A percentile compares a stretch with the other conserved stretches of the same genome.
Conservation (phyloP, 2,329 filamentous ascomycete species). For the Colletotrichum costaricense region DNA sequence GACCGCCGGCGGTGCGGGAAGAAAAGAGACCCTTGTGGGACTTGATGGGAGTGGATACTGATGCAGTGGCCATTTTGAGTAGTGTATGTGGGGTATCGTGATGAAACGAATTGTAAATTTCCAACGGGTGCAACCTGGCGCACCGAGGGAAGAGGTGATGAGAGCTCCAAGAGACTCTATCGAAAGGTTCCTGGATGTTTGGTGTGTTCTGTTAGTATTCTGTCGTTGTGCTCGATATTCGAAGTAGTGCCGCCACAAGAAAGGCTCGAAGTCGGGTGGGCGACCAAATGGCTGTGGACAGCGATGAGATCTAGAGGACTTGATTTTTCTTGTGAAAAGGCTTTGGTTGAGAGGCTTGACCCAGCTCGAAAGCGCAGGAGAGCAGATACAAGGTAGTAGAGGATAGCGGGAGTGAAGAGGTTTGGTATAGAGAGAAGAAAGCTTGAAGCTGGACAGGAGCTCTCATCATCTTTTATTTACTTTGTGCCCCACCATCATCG, state of each 20-base stretch:
- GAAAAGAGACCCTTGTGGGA: slow-evolving; percentile 94
- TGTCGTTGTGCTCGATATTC: slow-evolving; percentile 58
- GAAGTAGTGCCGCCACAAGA: slow-evolving; percentile 56
- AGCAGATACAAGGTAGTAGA: slow-evolving; percentile 25
- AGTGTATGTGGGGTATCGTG: slow-evolving; percentile 43
- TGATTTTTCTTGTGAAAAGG: slow-evolving; percentile 47
- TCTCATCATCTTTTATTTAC: slow-evolving; percentile 58
- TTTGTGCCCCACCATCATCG: slow-evolving; percentile 47
- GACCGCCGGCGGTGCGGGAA: slow-evolving; percentile 90
- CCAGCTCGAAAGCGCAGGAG: slow-evolving; percentile 38
- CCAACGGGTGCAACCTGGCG: slow-evolving; percentile 59
- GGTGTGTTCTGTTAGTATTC: slow-evolving; percentile 57
- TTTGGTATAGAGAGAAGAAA: slow-evolving; percentile 41
- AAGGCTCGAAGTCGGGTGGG: slow-evolving; percentile 55
- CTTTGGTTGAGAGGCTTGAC: slow-evolving; percentile 38
- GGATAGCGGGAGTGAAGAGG: slow-evolving; percentile 37
- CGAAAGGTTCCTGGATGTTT: slow-evolving; percentile 65
- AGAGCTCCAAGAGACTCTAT: slow-evolving; percentile 68
- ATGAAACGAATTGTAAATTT: slow-evolving; percentile 51
- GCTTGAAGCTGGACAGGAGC: slow-evolving; percentile 37
- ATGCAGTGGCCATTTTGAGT: slow-evolving; percentile 79
- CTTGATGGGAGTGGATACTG: slow-evolving; percentile 92
- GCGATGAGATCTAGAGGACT: slow-evolving; percentile 63
- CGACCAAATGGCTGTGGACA: slow-evolving; percentile 58
- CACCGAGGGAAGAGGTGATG: slow-evolving; percentile 51